Evolutionary conservation across 78 protist species (phyloP).

Genomic region (Chrysochromulina parva): DNA sequence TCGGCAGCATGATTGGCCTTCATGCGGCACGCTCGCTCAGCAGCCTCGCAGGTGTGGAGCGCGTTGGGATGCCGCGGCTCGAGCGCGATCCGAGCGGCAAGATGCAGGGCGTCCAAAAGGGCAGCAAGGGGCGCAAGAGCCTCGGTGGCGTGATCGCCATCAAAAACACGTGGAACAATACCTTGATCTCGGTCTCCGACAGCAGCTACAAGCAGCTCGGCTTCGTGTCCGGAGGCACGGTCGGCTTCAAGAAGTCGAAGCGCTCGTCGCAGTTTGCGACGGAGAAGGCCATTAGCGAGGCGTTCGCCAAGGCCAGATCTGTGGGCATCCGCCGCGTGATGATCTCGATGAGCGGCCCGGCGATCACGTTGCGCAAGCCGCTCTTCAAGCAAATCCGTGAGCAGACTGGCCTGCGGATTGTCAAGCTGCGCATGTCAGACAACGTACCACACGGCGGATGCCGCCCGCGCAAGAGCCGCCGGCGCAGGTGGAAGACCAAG

Average conservation of each 20-base stretch:
- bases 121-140: neutral
- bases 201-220: neutral
- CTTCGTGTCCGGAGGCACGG: neutral
- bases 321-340: neutral
- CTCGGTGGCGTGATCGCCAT: neutral
- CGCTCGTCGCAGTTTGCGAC: neutral
- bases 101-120: no score
- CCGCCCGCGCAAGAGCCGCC: neutral
- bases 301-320: neutral
- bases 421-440: neutral
- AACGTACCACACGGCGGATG: neutral
- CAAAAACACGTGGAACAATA: neutral
- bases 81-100: no score
- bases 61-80: no score
- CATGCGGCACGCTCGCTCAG: no score
- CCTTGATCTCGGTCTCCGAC: neutral
- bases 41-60: no score
- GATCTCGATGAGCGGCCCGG: conserved; percentile 2
- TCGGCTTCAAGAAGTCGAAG: conserved; percentile 13
- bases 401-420: neutral
- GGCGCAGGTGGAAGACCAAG: neutral
- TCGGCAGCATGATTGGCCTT: no score
- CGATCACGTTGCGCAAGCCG: neutral
- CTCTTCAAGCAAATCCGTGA: neutral
- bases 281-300: neutral